Conservation (phyloP, 2,329 filamentous ascomycete species). For the Aspergillus japonicus region DNA sequence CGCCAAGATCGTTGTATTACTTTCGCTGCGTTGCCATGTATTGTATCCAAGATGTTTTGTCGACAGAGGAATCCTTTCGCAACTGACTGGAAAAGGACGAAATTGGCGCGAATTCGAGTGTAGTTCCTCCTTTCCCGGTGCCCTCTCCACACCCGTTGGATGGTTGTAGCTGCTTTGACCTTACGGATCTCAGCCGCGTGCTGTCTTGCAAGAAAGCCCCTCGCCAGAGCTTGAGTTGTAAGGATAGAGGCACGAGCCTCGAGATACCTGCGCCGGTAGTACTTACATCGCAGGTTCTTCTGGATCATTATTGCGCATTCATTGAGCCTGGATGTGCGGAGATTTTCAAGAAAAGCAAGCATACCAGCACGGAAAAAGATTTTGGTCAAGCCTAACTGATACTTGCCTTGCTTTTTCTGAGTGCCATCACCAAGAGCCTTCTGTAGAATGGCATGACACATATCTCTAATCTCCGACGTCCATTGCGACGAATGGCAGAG, state of each 20-base stretch:
- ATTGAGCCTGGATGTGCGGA: conserved; percentile 85
- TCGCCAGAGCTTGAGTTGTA: conserved; percentile 71
- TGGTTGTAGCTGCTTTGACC: conserved; percentile 84
- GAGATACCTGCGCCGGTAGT: conserved; percentile 88
- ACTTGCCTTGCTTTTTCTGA: conserved; percentile 79
- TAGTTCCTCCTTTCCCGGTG: conserved; percentile 84
- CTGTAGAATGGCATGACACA: conserved; percentile 88
- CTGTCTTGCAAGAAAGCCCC: conserved; percentile 75
- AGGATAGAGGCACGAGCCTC: conserved; percentile 81
- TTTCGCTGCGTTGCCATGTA: conserved; percentile 84
- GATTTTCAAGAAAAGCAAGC: conserved; percentile 94
- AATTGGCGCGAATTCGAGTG: conserved; percentile 72
- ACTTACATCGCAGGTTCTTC: conserved; percentile 94
- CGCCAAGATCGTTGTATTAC: conserved; percentile 91
- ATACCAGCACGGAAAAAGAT: conserved; percentile 99
- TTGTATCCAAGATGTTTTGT: conserved; percentile 89
- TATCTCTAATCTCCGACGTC: conserved; percentile 89
- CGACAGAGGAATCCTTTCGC: conserved; percentile 90
- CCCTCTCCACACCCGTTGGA: conserved; percentile 92
- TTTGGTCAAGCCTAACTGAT: conserved; percentile 95
- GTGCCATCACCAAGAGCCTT: conserved; percentile 81
- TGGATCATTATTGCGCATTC: conserved; percentile 97
- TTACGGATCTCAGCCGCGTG: conserved; percentile 77
- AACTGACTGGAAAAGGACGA: conserved; percentile 83
- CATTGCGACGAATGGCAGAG: conserved; percentile 83